Percentiles rank a stretch among this genome's conserved stretches.
phyloP scores from a whole-genome alignment of 805 yeast genomes.

The Teunomyces aglyptinius region DNA sequence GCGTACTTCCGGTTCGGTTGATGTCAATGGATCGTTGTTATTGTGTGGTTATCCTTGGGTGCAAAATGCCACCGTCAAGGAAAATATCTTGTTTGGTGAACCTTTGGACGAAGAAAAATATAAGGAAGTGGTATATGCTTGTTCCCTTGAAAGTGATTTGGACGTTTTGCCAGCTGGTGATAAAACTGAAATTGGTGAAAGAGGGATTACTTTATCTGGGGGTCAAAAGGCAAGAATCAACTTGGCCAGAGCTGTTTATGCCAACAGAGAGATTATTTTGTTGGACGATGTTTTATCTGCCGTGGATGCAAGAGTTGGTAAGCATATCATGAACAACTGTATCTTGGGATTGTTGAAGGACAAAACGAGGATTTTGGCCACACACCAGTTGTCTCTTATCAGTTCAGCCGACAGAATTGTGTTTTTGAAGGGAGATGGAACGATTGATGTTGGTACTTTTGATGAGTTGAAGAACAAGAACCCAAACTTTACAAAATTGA shows the following conservation, averaged over 20 bases:
- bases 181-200: constrained; percentile 76
- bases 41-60: constrained; percentile 77
- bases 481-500: constrained; percentile 33
- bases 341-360: constrained; percentile 53
- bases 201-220: constrained; percentile 84
- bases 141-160: constrained; percentile 67
- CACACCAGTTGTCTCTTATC: constrained; percentile 77
- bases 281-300: constrained; percentile 82
- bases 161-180: constrained; percentile 72
- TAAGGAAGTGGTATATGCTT: constrained; percentile 54
- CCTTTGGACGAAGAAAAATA: constrained; percentile 53
- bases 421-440: constrained; percentile 64
- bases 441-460: constrained; percentile 58
- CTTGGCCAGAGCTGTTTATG: constrained; percentile 77
- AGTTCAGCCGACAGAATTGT: constrained; percentile 68
- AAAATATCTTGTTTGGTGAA: constrained; percentile 69
- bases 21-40: constrained; percentile 51
- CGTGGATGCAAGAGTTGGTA: constrained; percentile 86
- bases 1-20: constrained; percentile 49
- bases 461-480: constrained; percentile 48
- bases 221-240: constrained; percentile 85
- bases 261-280: constrained; percentile 61
- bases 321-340: constrained; percentile 70
- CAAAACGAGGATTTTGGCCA: constrained; percentile 73
- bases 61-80: constrained; percentile 74